Conservation (phyloP, 805 yeast species). For the Ogataea saltuana region DNA sequence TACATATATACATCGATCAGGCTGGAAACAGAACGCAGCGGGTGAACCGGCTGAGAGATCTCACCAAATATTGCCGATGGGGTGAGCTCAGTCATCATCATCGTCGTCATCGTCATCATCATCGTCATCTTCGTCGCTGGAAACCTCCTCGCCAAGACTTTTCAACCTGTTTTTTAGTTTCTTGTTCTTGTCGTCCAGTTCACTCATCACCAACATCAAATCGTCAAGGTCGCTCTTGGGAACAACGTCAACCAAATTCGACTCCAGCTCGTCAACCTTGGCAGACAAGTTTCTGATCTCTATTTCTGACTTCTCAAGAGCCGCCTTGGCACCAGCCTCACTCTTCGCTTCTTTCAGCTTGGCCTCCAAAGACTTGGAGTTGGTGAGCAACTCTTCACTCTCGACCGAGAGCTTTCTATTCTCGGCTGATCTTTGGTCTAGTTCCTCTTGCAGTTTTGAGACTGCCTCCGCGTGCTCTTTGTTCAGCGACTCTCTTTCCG, state of each 20-base stretch:
- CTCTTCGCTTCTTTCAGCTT: background rate
- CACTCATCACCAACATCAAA: conserved; percentile 71
- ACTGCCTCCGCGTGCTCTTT: background rate
- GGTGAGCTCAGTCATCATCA: conserved; percentile 38
- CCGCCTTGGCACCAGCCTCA: too few species aligned
- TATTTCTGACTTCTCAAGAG: background rate
- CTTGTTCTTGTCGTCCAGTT: conserved; percentile 67
- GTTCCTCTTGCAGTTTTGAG: background rate
- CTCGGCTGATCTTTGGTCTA: too few species aligned
- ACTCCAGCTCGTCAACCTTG: conserved; percentile 4
- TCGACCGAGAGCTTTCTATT: background rate
- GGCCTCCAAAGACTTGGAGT: background rate
- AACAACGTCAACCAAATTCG: conserved; percentile 33
- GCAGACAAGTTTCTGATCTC: background rate
- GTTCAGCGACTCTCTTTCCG: background rate
- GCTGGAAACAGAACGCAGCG: too few species aligned
- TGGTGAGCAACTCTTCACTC: background rate
- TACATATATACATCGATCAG: background rate
- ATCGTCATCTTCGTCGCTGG: conserved; percentile 71
- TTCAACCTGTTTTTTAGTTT: conserved; percentile 55
- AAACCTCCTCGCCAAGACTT: conserved; percentile 56
- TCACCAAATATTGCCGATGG: conserved; percentile 7
- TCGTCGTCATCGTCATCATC: conserved; percentile 63
- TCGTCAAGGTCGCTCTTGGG: conserved; percentile 67
- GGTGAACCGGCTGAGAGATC: too few species aligned